These are phyloP conservation scores for Naganishia albida DNA, from an alignment of 1,284 basidiomycete species.

Conservation along the genomic window DNA sequence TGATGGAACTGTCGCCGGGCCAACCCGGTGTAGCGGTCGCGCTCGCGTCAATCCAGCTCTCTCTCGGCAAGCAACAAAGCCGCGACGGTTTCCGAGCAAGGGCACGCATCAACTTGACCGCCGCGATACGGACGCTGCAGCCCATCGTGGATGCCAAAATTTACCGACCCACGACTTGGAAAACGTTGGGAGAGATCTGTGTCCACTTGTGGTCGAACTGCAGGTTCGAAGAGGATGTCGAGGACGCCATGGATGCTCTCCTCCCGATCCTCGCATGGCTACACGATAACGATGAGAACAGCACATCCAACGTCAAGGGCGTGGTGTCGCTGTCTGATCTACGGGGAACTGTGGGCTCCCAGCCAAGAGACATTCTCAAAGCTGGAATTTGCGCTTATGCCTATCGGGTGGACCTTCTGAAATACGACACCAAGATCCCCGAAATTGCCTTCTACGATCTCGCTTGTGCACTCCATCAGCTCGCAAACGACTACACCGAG, in stretches of 20 bases:
- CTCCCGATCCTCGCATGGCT: slow-evolving; percentile 46
- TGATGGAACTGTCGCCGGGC: slow-evolving; percentile 65
- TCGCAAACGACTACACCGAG: slow-evolving; percentile 5
- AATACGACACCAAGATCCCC: slow-evolving; percentile 60
- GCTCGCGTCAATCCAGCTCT: slow-evolving; percentile 72
- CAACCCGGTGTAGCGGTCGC: slow-evolving; percentile 70
- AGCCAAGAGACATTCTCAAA: slow-evolving; percentile 56
- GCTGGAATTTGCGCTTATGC: slow-evolving; percentile 70
- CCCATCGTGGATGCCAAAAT: slow-evolving; percentile 51
- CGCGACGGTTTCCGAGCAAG: slow-evolving; percentile 70
- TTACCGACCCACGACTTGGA: slow-evolving; percentile 79
- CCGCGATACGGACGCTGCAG: neutral
- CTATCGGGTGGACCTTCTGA: slow-evolving; percentile 69
- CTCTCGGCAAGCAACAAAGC: slow-evolving; percentile 68
- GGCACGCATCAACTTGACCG: slow-evolving; percentile 61
- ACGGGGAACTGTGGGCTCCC: neutral
- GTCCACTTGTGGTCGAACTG: slow-evolving; percentile 62
- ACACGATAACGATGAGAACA: slow-evolving; percentile 48
- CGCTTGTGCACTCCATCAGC: slow-evolving; percentile 63
- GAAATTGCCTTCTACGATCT: slow-evolving; percentile 75
- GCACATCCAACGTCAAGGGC: slow-evolving; percentile 43
- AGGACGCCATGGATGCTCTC: slow-evolving; percentile 41
- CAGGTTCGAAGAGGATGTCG: slow-evolving; percentile 43
- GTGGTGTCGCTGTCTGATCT: slow-evolving; percentile 39
- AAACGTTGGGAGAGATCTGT: slow-evolving; percentile 76